Evolutionary conservation across 2,329 filamentous ascomycete species (phyloP), one percentile per base, ranked within the genome.

Genomic region (Ceratocystis albifundus): DNA sequence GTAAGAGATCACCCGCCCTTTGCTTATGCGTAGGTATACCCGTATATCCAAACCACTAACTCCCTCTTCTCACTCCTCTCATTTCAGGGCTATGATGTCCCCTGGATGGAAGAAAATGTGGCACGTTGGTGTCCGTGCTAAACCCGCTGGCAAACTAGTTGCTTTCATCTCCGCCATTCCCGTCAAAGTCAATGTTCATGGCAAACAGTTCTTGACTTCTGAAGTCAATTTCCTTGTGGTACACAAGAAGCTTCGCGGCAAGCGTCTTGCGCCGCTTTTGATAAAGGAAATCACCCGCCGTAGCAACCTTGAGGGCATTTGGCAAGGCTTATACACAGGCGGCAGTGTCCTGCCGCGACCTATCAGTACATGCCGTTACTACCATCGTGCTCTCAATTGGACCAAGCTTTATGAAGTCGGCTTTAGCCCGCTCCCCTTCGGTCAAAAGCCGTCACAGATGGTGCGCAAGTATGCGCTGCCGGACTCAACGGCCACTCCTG

Each of bases 201-300:
- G 88, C 68, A 88, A 88, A 68, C 78, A 83, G 67, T 77, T 99
- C 68, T 84, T 86, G 69, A 87, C 89, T 71, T 91, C 89, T 62
- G 94, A 99, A 76, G 94, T 99, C 77, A 99, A 99, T 80, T 99
- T 97, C 77, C 86, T 99, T 70, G 96, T 92, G 73, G 88, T 99
- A 66, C 94, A 99, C 81, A 97, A 97, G 81, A 97, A 97, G 78
- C 85, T 99, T 41, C 89, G 94, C 63, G 86, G 89, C 67, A 96
- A 97, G 80, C 87, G 94, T 65, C 84, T 99, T 55, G 87, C 94
- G 0, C 94, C 94, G 0, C 88, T 97, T 1, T 84, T 99, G 65
- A 99, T 99, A 80, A 96, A 96, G 76, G 94, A 99, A 75, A 90
- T 99, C 71, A 99, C 94, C 4, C 88, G 94, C 61, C 84, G 91